Conservation (phyloP, 805 yeast genomes). For the Metschnikowia aberdeeniae region DNA sequence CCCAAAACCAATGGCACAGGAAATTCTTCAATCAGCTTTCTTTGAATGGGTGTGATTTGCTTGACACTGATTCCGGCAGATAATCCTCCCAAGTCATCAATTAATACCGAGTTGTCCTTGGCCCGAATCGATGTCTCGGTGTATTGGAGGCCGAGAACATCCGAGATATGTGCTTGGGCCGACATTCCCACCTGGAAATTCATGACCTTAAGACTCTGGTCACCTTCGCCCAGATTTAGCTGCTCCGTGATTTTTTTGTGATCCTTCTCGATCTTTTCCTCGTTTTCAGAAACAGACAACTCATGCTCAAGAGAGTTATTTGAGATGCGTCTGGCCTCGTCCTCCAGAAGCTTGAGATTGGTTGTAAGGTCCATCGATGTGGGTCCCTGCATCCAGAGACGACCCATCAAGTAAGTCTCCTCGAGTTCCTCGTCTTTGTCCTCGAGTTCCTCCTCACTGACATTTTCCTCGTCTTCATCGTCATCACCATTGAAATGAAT, state of each 20-base stretch:
- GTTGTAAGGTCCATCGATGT: slow-evolving; percentile 39
- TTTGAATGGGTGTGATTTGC: slow-evolving; percentile 38
- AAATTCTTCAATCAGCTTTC: slow-evolving; percentile 66
- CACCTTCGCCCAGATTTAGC: slow-evolving; percentile 9
- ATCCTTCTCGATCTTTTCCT: slow-evolving; percentile 13
- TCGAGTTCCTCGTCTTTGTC: slow-evolving; percentile 44
- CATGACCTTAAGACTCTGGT: slow-evolving; percentile 17
- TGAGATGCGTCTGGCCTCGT: slow-evolving; percentile 14
- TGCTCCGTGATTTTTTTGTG: slow-evolving; percentile 10
- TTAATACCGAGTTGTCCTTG: slow-evolving; percentile 5
- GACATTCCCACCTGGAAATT: slow-evolving; percentile 18
- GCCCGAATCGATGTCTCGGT: slow-evolving; percentile 15
- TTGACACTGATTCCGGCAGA: slow-evolving; percentile 14
- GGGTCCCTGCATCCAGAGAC: slow-evolving; percentile 93
- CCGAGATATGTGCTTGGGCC: slow-evolving; percentile 1
- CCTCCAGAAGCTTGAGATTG: slow-evolving; percentile 17
- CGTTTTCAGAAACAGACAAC: slow-evolving; percentile 5
- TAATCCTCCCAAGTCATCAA: slow-evolving; percentile 14
- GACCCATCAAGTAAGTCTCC: slow-evolving; percentile 72
- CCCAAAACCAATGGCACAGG: slow-evolving; percentile 51
- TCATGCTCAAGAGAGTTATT: slow-evolving; percentile 1
- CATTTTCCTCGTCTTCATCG: slow-evolving; percentile 39
- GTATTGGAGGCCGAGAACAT: slow-evolving; percentile 4
- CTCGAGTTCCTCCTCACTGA: slow-evolving; percentile 32
- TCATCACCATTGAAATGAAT: slow-evolving; percentile 28